Percentiles rank a stretch among this genome's conserved stretches.
Conservation (phyloP, 768 basidiomycete species). For the Vararia minispora region DNA sequence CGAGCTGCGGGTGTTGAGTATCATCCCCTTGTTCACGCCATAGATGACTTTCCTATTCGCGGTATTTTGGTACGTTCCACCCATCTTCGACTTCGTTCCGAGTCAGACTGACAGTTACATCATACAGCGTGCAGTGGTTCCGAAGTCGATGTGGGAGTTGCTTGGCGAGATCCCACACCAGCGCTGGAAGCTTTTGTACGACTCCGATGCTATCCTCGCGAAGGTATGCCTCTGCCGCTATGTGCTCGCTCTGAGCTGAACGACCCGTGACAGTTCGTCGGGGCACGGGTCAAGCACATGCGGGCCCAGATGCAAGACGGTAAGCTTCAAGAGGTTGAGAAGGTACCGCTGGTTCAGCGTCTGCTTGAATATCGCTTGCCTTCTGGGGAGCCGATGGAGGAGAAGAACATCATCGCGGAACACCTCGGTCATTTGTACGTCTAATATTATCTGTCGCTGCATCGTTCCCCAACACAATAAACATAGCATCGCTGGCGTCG, state of each 20-base stretch:
- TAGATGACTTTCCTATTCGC: slow-evolving; percentile 72
- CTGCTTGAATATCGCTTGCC: slow-evolving; percentile 51
- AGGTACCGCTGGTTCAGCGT: slow-evolving; percentile 53
- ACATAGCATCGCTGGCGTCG: slow-evolving; percentile 56
- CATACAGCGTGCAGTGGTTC: slow-evolving; percentile 57
- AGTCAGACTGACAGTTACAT: neutral
- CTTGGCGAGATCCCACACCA: slow-evolving; percentile 58
- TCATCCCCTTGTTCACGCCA: slow-evolving; percentile 59
- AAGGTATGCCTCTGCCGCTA: slow-evolving; percentile 33
- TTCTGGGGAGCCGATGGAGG: slow-evolving; percentile 44
- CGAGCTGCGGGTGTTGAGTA: slow-evolving; percentile 59
- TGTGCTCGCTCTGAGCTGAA: neutral
- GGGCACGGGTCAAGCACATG: slow-evolving; percentile 62
- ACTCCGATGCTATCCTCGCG: slow-evolving; percentile 72
- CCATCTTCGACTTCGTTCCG: no score
- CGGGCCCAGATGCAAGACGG: slow-evolving; percentile 55
- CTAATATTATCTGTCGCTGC: slow-evolving; percentile 16
- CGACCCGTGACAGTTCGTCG: slow-evolving; percentile 77
- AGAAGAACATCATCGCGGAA: slow-evolving; percentile 69
- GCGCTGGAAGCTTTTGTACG: slow-evolving; percentile 61
- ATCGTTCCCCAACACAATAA: neutral
- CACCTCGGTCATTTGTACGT: slow-evolving; percentile 77
- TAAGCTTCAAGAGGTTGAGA: slow-evolving; percentile 44
- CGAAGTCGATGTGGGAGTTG: slow-evolving; percentile 61
- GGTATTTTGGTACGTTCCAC: slow-evolving; percentile 9